Conservation (phyloP, 2,329 filamentous ascomycete species). For the Trichoderma sp. region DNA sequence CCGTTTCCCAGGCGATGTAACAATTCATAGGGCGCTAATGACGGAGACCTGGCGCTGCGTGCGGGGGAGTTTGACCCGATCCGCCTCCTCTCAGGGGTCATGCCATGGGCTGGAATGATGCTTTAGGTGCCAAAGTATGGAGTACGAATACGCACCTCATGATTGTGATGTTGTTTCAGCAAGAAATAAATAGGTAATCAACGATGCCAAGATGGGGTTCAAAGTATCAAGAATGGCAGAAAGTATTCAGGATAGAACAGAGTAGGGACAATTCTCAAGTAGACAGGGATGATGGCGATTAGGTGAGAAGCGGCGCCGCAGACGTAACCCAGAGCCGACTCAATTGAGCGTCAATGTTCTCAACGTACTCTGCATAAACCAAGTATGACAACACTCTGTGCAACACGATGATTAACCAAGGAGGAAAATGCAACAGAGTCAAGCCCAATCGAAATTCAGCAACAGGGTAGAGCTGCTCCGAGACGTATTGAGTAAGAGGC, state of each 20-base stretch:
- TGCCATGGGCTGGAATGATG: background rate
- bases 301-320: background rate
- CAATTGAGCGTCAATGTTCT: background rate
- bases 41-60: conserved; percentile 4
- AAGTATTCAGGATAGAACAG: background rate
- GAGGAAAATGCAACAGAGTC: background rate
- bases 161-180: background rate
- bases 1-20: conserved; percentile 7
- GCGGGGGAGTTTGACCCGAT: conserved; percentile 11
- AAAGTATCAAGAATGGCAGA: background rate
- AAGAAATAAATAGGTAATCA: background rate
- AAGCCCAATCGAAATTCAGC: background rate
- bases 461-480: background rate
- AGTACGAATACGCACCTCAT: conserved; percentile 22
- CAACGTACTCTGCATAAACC: background rate
- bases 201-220: background rate
- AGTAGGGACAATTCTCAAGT: background rate
- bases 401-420: background rate
- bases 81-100: conserved; percentile 4
- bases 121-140: background rate
- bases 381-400: background rate
- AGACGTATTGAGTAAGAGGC: background rate
- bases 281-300: background rate
- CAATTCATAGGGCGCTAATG: background rate
- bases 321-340: background rate